Conservation (phyloP, 257 asterid genomes). For the Solanum chiquidenum region DNA sequence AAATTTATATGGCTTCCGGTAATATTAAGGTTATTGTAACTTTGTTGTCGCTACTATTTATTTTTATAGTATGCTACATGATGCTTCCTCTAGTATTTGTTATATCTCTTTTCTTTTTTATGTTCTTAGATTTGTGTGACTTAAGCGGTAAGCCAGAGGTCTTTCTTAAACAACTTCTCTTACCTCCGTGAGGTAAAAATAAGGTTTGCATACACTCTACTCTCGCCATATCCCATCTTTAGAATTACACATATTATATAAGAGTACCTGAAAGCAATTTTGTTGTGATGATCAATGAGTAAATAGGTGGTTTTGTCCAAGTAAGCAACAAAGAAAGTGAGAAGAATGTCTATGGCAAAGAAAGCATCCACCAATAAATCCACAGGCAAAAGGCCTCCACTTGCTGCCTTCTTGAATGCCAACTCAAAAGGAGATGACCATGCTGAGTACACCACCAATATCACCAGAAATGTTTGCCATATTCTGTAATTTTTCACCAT, state of each 20-base stretch:
- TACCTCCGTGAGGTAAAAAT: not conserved
- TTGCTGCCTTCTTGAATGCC: constrained; percentile 55
- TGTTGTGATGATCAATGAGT: constrained; percentile 61
- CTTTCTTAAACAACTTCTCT: not conserved
- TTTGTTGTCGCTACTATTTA: not conserved
- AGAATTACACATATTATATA: not conserved
- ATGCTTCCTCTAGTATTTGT: not conserved
- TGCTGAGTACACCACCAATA: constrained; percentile 83
- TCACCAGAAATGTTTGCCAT: constrained; percentile 82
- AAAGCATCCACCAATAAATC: constrained; percentile 72
- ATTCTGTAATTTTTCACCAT: constrained; percentile 28
- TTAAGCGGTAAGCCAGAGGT: not conserved
- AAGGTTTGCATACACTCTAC: not conserved
- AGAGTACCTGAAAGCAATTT: constrained; percentile 50
- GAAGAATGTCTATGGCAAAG: constrained; percentile 59
- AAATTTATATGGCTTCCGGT: too few species aligned
- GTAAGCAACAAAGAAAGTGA: constrained; percentile 83
- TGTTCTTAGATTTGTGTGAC: not conserved
- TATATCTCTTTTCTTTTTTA: not conserved
- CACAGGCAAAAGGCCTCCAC: constrained; percentile 55
- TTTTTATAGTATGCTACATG: not conserved
- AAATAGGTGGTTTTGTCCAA: constrained; percentile 72
- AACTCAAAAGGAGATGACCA: constrained; percentile 93
- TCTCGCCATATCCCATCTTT: not conserved
- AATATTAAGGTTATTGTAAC: not conserved